Percentiles rank a stretch among this genome's conserved stretches.
Evolutionary conservation across 495 filamentous ascomycete species (phyloP).

Genomic region (Amorphotheca resinae): DNA sequence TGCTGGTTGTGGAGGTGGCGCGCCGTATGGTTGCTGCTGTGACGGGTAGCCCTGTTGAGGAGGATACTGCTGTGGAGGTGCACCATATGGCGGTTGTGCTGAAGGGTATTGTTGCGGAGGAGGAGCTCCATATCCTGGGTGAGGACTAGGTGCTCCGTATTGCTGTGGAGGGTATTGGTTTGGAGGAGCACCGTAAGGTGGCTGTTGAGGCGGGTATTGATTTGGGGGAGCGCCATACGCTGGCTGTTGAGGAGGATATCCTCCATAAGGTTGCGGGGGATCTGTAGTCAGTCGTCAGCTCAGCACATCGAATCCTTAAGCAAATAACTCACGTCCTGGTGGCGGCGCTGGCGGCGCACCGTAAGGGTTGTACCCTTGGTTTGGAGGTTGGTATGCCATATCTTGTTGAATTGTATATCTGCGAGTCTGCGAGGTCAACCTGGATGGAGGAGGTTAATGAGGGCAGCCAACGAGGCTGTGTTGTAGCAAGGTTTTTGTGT

Average conservation of each 20-base stretch:
- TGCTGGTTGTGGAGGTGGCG: constrained; percentile 22
- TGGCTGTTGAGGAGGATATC: background rate
- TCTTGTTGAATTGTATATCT: too few relatives aligned
- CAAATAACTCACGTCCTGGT: constrained; percentile 13
- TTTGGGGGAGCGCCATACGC: background rate
- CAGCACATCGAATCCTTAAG: background rate
- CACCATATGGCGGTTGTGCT: constrained; percentile 13
- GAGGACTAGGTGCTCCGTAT: background rate
- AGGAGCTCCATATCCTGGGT: background rate
- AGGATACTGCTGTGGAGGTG: constrained; percentile 4
- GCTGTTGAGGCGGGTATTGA: background rate
- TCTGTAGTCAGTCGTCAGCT: constrained; percentile 8
- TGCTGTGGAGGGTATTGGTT: background rate
- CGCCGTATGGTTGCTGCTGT: constrained; percentile 25
- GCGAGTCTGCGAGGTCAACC: too few relatives aligned
- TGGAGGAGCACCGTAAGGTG: constrained; percentile 23
- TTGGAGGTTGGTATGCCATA: constrained; percentile 14
- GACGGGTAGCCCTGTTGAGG: constrained; percentile 22
- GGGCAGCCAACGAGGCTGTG: constrained; percentile 3
- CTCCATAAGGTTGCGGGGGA: constrained; percentile 9
- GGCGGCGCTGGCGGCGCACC: constrained; percentile 8
- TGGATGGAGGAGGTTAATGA: constrained; percentile 7
- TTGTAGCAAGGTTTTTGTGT: constrained; percentile 7
- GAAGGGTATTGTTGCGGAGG: background rate
- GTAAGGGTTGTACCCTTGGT: background rate